phyloP scores from a whole-genome alignment of 495 filamentous ascomycete species.

The Penicillium verhagenii region DNA sequence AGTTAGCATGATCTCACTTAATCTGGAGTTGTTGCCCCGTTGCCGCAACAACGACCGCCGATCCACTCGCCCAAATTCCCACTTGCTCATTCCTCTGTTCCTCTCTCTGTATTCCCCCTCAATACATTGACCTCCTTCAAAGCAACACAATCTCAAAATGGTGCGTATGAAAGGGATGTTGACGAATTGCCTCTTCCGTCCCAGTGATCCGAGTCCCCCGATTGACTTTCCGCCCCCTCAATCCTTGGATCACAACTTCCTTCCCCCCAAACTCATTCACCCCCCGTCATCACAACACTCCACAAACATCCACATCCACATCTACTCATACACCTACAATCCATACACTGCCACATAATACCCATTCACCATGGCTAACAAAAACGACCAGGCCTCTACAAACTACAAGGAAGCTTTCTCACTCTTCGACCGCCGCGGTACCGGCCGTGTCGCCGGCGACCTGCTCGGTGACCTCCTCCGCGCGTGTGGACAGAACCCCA shows the following conservation, averaged over 20 bases:
- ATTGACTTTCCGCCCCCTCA: slow-evolving; percentile 10
- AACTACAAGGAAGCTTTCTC: slow-evolving; percentile 99
- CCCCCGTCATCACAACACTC: neutral
- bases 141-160: slow-evolving; percentile 5
- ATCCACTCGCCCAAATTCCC: slow-evolving; percentile 8
- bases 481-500: slow-evolving; percentile 97
- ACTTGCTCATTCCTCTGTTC: slow-evolving; percentile 12
- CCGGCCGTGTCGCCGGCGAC: slow-evolving; percentile 80
- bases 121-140: neutral
- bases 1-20: neutral
- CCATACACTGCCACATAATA: slow-evolving; percentile 1
- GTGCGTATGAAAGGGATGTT: slow-evolving; percentile 11
- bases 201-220: slow-evolving; percentile 1
- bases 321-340: slow-evolving; percentile 3
- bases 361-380: slow-evolving; percentile 30
- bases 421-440: slow-evolving; percentile 98
- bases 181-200: slow-evolving; percentile 12
- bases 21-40: slow-evolving; percentile 12
- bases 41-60: slow-evolving; percentile 28
- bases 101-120: slow-evolving; percentile 1
- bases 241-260: slow-evolving; percentile 8
- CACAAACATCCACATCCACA: neutral
- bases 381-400: slow-evolving; percentile 77
- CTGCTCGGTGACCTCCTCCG: slow-evolving; percentile 90
- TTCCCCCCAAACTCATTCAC: neutral